Percentiles rank a stretch among this genome's conserved stretches.
phyloP scores from a whole-genome alignment of 352 stramenopile genomes.

The Phytopythium ostracodes region DNA sequence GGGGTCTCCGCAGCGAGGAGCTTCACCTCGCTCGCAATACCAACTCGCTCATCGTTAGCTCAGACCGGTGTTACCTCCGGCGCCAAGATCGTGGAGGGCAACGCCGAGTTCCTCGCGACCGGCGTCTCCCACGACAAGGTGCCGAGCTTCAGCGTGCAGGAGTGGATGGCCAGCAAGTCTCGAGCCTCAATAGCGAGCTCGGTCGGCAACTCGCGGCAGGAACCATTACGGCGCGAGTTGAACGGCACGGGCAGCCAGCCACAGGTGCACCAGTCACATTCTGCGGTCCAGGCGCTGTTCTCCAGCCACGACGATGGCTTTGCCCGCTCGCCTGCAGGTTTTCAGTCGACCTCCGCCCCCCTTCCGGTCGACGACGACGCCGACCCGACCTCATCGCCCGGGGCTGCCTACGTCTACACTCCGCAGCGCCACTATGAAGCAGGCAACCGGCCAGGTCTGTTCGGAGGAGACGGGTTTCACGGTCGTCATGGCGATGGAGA shows the following conservation, averaged over 20 bases:
- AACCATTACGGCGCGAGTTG: neutral
- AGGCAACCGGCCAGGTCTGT: neutral
- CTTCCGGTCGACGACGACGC: neutral
- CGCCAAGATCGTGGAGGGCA: constrained; percentile 26
- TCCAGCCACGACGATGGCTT: neutral
- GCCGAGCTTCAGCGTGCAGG: constrained; percentile 58
- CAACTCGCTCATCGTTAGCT: neutral
- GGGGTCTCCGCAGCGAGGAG: neutral
- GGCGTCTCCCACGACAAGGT: constrained; percentile 72
- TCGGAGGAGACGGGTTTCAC: neutral
- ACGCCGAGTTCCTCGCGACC: constrained; percentile 44
- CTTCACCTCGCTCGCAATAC: neutral
- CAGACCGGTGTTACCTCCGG: too few relatives aligned
- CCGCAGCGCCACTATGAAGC: constrained; percentile 14
- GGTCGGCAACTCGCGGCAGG: neutral
- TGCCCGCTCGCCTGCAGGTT: neutral
- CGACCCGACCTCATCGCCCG: neutral
- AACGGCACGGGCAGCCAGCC: constrained; percentile 8
- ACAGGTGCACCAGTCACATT: neutral
- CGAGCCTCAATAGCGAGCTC: constrained; percentile 25
- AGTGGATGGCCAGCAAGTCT: constrained; percentile 70
- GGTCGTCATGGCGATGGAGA: neutral
- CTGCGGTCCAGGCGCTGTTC: constrained; percentile 5
- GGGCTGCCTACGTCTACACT: constrained; percentile 21
- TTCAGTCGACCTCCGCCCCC: neutral